Base-by-base conservation (phyloP, 257 asterid genomes). In the Scutellaria minor region DNA sequence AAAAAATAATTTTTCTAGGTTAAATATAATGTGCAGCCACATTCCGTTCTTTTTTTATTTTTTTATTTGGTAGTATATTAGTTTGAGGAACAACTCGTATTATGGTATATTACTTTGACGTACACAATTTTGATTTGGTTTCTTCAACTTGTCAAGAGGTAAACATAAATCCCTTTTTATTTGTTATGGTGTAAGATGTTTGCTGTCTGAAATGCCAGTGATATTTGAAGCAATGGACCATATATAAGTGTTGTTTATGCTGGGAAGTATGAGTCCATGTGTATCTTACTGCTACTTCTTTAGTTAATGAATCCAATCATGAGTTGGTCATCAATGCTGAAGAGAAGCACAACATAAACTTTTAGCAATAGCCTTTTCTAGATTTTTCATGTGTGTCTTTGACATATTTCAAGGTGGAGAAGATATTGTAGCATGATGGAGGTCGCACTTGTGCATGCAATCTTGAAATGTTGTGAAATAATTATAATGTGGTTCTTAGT, bases 131-230 rank as follows among this genome's bases (percentile, higher is more conserved):
- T 60, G 77, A 20, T 50, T 73, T 62, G 42, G 47, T 50, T 27
- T 57, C 39, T 24, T 15, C 50, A 51, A 51, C 51, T 20, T 67
- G 59, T 48, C 6, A 35, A 12, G 42, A 40, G 9, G 41, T 52
- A 6, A 13, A 45, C 27, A 18, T 61, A 15, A 27, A 31, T 57
- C 56, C 8, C 2, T 13, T 7, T 15, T 14, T 31, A 9, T 6
- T 68, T 20, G 37, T 62, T 62, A 52, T 18, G 35, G 24, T 68
- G 73, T 68, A 68, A 68, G 53, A 67, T 14, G 39, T 41, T 67
- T 67, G 39, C 61, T 50, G 18, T 9, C 18, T 67, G 22, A 67
- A n/a, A 35, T 52, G 1, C 45, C 8, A 41, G 1, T 63, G 40
- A 18, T 39, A 18, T 68, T 53, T 48, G 40, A 52, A 18, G 3